Evolutionary conservation across 106 monocot genomes (phyloP).

Genomic region (Dendrobium huoshanense): DNA sequence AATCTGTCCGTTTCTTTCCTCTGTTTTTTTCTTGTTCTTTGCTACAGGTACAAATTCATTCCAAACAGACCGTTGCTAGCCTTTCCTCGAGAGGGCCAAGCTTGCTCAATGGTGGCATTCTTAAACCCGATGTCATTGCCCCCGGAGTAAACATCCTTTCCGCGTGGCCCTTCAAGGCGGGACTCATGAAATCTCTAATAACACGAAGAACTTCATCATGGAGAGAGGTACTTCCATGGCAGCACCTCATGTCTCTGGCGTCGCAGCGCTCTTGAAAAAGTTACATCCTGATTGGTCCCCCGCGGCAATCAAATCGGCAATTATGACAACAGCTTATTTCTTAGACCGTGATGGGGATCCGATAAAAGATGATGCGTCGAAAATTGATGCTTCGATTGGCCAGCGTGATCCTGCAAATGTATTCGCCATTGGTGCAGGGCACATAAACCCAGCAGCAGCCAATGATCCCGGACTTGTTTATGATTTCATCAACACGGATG

Average conservation of each 20-base stretch:
- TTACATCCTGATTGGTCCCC: constrained; percentile 22
- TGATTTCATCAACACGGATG: neutral
- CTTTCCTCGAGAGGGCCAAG: constrained; percentile 20
- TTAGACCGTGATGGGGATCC: neutral
- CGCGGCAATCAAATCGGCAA: constrained; percentile 21
- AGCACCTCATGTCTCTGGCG: constrained; percentile 10
- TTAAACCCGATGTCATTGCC: constrained; percentile 12
- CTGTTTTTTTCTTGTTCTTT: no score
- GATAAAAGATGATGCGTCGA: neutral
- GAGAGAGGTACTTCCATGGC: constrained; percentile 13
- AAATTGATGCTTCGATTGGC: neutral
- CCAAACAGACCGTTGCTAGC: neutral
- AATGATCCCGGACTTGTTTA: constrained; percentile 13
- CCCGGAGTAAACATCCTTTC: constrained; percentile 14
- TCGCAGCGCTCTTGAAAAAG: constrained; percentile 11
- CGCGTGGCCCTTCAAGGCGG: constrained; percentile 10
- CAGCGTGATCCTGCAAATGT: neutral
- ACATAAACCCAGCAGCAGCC: constrained; percentile 4
- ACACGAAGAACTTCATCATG: neutral
- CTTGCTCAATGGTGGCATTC: neutral
- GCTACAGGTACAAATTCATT: no score
- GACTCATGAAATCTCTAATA: neutral
- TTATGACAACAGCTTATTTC: constrained; percentile 14
- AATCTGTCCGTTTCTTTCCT: no score
- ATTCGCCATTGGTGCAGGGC: constrained; percentile 11